phyloP scores from a whole-genome alignment of 1,284 basidiomycete genomes.

The Sanghuangporus baumii region DNA sequence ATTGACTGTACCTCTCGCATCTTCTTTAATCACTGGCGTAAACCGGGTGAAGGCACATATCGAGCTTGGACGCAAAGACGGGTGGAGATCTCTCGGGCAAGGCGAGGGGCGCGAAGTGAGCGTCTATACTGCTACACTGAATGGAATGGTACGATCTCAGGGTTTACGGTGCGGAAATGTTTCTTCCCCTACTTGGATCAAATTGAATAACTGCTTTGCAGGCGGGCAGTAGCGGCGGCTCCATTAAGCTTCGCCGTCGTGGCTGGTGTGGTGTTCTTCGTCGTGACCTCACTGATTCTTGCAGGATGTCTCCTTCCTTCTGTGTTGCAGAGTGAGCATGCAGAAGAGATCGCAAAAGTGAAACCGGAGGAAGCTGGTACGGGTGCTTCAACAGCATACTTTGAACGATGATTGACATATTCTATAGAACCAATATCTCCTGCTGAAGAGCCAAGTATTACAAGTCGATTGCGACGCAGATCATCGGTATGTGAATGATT shows the following conservation, averaged over 20 bases:
- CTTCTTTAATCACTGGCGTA: slow-evolving; percentile 44
- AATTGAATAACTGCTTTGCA: slow-evolving; percentile 26
- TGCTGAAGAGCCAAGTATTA: neutral
- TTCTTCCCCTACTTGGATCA: neutral
- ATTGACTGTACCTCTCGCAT: slow-evolving; percentile 49
- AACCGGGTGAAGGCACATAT: slow-evolving; percentile 47
- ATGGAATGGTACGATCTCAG: slow-evolving; percentile 53
- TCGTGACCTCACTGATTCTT: slow-evolving; percentile 29
- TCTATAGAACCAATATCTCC: neutral
- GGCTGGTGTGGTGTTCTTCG: slow-evolving; percentile 43
- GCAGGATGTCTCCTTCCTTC: slow-evolving; percentile 20
- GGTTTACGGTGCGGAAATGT: slow-evolving; percentile 54
- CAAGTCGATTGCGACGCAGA: neutral
- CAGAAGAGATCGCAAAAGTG: neutral
- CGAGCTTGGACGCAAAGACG: slow-evolving; percentile 61
- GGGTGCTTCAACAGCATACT: neutral
- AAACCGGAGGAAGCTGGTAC: neutral
- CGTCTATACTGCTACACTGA: slow-evolving; percentile 52
- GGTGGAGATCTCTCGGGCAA: slow-evolving; percentile 58
- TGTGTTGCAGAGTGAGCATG: neutral
- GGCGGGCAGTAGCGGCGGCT: slow-evolving; percentile 65
- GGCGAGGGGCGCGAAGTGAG: slow-evolving; percentile 68
- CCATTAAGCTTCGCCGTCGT: slow-evolving; percentile 47
- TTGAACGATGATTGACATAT: neutral
- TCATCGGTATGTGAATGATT: neutral